phyloP scores from a whole-genome alignment of 129 eudicot genomes.

The Sambucus nigra region DNA sequence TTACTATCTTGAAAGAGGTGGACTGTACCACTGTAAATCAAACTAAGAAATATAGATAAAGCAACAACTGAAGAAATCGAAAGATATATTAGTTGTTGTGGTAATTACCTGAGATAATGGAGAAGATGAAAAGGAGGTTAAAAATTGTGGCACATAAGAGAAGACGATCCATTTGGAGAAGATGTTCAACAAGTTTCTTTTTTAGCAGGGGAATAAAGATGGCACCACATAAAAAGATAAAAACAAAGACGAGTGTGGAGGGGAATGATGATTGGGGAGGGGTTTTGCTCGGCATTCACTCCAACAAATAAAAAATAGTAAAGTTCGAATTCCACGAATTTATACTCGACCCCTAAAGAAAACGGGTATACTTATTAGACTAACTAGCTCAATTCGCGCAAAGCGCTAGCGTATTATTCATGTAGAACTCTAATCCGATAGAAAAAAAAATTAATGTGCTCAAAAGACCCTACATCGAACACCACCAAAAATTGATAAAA shows the following conservation, averaged over 20 bases:
- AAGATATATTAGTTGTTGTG: not conserved
- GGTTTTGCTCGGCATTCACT: no score
- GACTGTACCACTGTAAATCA: constrained; percentile 34
- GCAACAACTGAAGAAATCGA: not conserved
- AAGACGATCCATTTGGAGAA: constrained; percentile 29
- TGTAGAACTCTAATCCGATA: no score
- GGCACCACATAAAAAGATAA: not conserved
- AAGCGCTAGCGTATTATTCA: no score
- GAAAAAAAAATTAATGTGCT: no score
- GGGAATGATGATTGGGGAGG: no score
- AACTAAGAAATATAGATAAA: not conserved
- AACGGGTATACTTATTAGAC: no score
- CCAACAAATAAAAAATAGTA: no score
- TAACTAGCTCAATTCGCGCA: no score
- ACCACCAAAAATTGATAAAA: no score
- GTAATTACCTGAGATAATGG: constrained; percentile 29
- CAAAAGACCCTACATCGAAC: no score
- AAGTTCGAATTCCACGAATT: no score
- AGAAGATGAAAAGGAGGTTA: constrained; percentile 13
- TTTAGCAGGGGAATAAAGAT: not conserved
- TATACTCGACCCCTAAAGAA: no score
- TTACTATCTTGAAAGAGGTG: constrained; percentile 57
- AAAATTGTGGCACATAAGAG: constrained; percentile 10
- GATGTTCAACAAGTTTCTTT: not conserved
- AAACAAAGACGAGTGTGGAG: not conserved